Conservation (phyloP, 78 protist genomes). For the Cavenderia fasciculata region DNA sequence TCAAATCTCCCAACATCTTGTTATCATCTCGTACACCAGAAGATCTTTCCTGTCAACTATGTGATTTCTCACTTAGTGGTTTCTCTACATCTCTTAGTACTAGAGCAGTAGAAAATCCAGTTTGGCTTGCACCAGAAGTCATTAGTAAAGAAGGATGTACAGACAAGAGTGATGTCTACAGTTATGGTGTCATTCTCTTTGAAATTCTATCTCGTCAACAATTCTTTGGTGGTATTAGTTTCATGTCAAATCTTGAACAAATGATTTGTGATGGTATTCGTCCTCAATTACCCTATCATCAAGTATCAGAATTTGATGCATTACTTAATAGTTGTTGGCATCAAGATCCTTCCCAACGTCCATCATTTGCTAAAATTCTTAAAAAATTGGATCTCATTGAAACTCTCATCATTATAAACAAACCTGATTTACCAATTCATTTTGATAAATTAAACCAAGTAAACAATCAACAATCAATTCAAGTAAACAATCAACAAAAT, state of each 20-base stretch:
- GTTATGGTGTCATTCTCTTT: conserved; percentile 64
- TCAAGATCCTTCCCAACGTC: conserved; percentile 61
- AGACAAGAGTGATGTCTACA: conserved; percentile 65
- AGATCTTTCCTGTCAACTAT: conserved; percentile 30
- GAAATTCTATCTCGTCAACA: conserved; percentile 41
- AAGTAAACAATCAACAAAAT: too few relatives aligned
- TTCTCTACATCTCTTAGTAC: conserved; percentile 42
- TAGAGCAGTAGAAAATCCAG: conserved; percentile 76
- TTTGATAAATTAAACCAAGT: too few relatives aligned
- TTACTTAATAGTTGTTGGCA: conserved; percentile 50
- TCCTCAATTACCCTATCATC: conserved; percentile 60
- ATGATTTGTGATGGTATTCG: conserved; percentile 61
- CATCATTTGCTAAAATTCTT: conserved; percentile 14
- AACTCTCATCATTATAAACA: not conserved
- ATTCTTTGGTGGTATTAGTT: conserved; percentile 42
- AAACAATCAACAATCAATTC: too few relatives aligned
- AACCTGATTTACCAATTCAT: conserved; percentile 16
- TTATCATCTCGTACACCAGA: conserved; percentile 25
- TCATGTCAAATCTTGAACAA: conserved; percentile 63
- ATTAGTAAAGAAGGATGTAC: conserved; percentile 56
- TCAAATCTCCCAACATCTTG: conserved; percentile 62
- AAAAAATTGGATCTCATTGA: conserved; percentile 32
- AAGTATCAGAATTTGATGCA: conserved; percentile 17
- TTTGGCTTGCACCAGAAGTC: conserved; percentile 83
- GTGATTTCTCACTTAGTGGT: conserved; percentile 73